Percentiles rank a stretch among this genome's conserved stretches.
Conservation (phyloP, 164 flowering plant species). For the Cinnamomum chago region DNA sequence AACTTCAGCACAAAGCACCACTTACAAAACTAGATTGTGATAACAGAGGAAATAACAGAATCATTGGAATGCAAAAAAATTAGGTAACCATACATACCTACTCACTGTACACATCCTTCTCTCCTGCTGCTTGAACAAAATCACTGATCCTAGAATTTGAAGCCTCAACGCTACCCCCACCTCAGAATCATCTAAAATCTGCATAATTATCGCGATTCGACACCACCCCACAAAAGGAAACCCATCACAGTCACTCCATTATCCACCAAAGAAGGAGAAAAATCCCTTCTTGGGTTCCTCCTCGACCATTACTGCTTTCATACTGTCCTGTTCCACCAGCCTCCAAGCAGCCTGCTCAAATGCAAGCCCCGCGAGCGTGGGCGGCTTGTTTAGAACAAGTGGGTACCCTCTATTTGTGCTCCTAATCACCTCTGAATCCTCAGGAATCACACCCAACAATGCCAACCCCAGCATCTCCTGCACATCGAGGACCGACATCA, state of each 20-base stretch:
- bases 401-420: slow-evolving; percentile 95
- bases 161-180: neutral
- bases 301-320: slow-evolving; percentile 95
- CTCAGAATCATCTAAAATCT: neutral
- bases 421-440: slow-evolving; percentile 91
- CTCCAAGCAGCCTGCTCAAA: slow-evolving; percentile 99
- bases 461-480: slow-evolving; percentile 95
- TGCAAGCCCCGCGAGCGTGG: slow-evolving; percentile 92
- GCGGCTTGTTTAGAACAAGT: slow-evolving; percentile 87
- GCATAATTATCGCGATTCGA: neutral
- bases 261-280: slow-evolving; percentile 87
- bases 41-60: neutral
- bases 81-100: slow-evolving; percentile 9
- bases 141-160: neutral
- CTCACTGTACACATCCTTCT: slow-evolving; percentile 34
- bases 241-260: neutral
- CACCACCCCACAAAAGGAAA: neutral
- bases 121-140: slow-evolving; percentile 6
- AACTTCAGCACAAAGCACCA: slow-evolving; percentile 1
- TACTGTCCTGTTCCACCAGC: slow-evolving; percentile 95
- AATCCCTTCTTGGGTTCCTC: slow-evolving; percentile 93
- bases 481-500: slow-evolving; percentile 97
- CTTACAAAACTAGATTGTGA: neutral
- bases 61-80: slow-evolving; percentile 3
- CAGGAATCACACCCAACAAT: slow-evolving; percentile 87